These are phyloP conservation scores for Aureobasidium sp. DNA, from an alignment of 2,329 filamentous ascomycete genomes.

Conservation along the genomic window DNA sequence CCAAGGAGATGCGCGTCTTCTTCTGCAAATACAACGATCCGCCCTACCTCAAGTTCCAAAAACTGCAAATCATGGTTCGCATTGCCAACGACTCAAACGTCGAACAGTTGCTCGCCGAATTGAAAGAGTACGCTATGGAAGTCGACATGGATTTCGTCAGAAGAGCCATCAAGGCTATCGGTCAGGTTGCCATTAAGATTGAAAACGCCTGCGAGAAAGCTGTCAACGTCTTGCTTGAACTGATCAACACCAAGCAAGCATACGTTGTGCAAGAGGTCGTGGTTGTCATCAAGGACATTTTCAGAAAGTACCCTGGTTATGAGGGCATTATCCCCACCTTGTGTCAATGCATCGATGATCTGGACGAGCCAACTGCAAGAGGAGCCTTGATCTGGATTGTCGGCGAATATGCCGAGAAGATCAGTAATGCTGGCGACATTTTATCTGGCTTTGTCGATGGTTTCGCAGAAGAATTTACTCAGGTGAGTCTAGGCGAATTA, in stretches of 20 bases:
- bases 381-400: conserved; percentile 97
- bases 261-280: conserved; percentile 98
- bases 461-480: conserved; percentile 93
- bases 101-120: conserved; percentile 83
- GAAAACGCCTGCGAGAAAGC: conserved; percentile 91
- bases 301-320: conserved; percentile 94
- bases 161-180: conserved; percentile 89
- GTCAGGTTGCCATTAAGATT: conserved; percentile 97
- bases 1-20: conserved; percentile 95
- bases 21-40: conserved; percentile 99
- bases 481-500: conserved; percentile 45
- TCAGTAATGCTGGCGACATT: conserved; percentile 96
- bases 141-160: conserved; percentile 99
- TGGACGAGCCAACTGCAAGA: conserved; percentile 87
- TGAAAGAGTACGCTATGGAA: conserved; percentile 96
- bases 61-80: conserved; percentile 97
- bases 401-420: conserved; percentile 98
- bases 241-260: conserved; percentile 96
- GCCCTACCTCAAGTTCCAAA: conserved; percentile 93
- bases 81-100: conserved; percentile 97
- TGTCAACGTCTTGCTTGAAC: conserved; percentile 82
- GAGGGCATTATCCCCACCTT: conserved; percentile 95
- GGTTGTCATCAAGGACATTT: conserved; percentile 98
- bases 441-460: conserved; percentile 82
- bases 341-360: conserved; percentile 91